A percentile compares a stretch with the other conserved stretches of the same genome.
Evolutionary conservation across 306 rosid genomes (phyloP).

Genomic region (Boehmeria nivea): DNA sequence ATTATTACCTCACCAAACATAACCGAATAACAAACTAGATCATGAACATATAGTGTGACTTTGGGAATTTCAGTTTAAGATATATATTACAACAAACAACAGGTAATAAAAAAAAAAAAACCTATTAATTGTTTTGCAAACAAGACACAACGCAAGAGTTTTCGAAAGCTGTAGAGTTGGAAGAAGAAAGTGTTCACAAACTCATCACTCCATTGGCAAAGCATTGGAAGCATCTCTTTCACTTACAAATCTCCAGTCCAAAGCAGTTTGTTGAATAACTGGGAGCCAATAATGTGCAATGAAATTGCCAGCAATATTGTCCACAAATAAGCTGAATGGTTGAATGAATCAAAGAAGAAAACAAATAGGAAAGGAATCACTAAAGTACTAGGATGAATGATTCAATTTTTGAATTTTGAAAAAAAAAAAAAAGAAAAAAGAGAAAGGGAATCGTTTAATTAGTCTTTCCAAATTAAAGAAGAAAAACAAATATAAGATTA

Average conservation of each 20-base stretch:
- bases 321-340: too few species aligned
- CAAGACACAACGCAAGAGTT: too few species aligned
- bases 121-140: background rate
- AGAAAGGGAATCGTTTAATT: too few species aligned
- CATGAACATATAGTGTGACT: too few species aligned
- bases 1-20: too few species aligned
- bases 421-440: background rate
- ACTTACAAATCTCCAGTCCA: constrained; percentile 16
- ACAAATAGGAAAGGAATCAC: too few species aligned
- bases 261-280: constrained; percentile 29
- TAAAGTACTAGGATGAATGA: too few species aligned
- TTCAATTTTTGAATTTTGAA: too few species aligned
- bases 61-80: too few species aligned
- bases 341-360: too few species aligned
- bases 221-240: constrained; percentile 37
- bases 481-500: background rate
- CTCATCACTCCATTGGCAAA: constrained; percentile 37
- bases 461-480: background rate
- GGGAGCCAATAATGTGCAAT: constrained; percentile 42
- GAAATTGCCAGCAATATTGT: constrained; percentile 30
- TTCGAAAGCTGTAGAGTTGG: background rate
- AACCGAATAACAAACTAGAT: too few species aligned
- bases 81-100: background rate
- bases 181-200: constrained; percentile 19
- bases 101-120: background rate